phyloP scores from a whole-genome alignment of 2,329 filamentous ascomycete species.

The Venturia aucupariae region DNA sequence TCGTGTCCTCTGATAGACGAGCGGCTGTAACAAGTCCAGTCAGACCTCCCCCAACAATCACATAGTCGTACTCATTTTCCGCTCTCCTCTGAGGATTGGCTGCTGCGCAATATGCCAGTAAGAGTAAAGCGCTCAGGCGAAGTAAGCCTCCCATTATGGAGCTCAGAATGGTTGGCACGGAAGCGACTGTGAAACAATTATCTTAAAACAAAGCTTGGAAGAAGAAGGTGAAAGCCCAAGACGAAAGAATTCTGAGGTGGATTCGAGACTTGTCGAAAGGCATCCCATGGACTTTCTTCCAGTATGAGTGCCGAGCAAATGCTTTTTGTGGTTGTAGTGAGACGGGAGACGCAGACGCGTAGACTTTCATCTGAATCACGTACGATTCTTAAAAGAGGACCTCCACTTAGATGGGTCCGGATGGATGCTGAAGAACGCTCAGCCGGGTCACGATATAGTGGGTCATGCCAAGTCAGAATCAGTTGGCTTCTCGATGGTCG shows the following conservation, averaged over 20 bases:
- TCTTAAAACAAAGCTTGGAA: not conserved
- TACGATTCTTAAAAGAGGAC: not conserved
- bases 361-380: not conserved
- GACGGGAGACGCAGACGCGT: not conserved
- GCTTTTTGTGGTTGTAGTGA: not conserved
- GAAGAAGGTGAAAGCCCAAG: not conserved
- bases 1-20: not conserved
- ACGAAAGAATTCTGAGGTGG: not conserved
- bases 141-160: not conserved
- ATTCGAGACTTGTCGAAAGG: not conserved
- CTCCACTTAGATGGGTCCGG: not conserved
- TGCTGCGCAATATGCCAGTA: not conserved
- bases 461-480: not conserved
- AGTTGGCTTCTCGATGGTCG: not conserved
- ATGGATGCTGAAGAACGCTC: not conserved
- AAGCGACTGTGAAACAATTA: not conserved
- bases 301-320: not conserved
- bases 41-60: constrained; percentile 12
- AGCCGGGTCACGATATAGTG: not conserved
- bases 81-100: not conserved
- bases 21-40: constrained; percentile 14
- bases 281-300: not conserved
- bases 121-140: not conserved
- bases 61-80: constrained; percentile 2
- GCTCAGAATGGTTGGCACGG: not conserved